Evolutionary conservation across 1,284 basidiomycete species (phyloP).

Genomic region (Garcileccinum viscosum): DNA sequence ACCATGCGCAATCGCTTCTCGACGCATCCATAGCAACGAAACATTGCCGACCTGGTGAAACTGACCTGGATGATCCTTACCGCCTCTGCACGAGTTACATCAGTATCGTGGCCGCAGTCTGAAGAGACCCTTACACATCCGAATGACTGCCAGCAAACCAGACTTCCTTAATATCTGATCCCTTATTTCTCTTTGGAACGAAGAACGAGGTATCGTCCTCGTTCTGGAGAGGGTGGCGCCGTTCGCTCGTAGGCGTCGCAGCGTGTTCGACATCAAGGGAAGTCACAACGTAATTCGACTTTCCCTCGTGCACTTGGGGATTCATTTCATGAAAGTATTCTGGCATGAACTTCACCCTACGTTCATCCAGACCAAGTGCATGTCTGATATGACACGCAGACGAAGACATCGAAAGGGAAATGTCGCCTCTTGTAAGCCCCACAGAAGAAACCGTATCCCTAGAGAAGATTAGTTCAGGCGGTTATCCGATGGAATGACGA

Average conservation of each 20-base stretch:
- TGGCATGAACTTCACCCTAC: not conserved
- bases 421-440: constrained; percentile 13
- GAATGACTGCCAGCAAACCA: constrained; percentile 28
- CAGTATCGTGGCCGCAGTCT: not conserved
- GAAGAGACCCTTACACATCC: constrained; percentile 25
- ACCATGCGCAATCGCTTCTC: constrained; percentile 18
- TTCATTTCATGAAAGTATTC: constrained; percentile 25
- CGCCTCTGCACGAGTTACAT: constrained; percentile 24
- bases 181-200: not conserved
- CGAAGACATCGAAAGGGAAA: constrained; percentile 22
- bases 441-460: constrained; percentile 45
- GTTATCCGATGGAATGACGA: not conserved
- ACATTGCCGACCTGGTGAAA: constrained; percentile 19
- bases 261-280: not conserved
- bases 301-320: constrained; percentile 6
- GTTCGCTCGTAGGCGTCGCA: not conserved
- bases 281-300: constrained; percentile 15
- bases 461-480: not conserved
- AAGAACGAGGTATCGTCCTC: constrained; percentile 2
- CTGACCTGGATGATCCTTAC: constrained; percentile 22
- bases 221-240: not conserved
- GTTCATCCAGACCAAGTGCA: not conserved
- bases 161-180: constrained; percentile 26
- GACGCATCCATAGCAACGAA: constrained; percentile 27
- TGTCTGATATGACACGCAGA: constrained; percentile 25